phyloP scores from a whole-genome alignment of 2,329 filamentous ascomycete genomes.

The Tolypocladium album region DNA sequence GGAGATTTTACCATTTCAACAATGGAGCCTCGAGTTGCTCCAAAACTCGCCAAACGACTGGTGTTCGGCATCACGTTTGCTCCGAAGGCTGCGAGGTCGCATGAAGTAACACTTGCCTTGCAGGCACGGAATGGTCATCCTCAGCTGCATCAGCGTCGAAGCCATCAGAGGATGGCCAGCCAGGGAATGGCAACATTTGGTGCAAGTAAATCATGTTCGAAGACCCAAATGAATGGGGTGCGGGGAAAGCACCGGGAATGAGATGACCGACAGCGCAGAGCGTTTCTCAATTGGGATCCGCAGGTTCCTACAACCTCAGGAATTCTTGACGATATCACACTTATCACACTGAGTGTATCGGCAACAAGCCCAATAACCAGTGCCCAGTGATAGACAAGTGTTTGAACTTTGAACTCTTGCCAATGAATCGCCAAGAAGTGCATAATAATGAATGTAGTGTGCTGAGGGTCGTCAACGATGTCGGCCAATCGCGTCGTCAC shows the following conservation, averaged over 20 bases:
- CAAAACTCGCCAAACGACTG: not conserved
- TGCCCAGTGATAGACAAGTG: not conserved
- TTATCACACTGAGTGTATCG: not conserved
- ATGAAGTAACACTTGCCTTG: not conserved
- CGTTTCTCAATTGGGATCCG: not conserved
- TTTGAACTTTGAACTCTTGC: too few relatives aligned
- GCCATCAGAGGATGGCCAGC: not conserved
- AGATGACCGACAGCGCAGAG: not conserved
- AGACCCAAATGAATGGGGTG: not conserved
- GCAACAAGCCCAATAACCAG: not conserved
- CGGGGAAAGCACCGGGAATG: not conserved
- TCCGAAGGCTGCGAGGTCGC: not conserved
- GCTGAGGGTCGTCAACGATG: not conserved
- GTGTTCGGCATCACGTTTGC: not conserved
- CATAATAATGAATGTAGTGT: not conserved
- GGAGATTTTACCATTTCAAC: not conserved
- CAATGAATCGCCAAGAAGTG: not conserved
- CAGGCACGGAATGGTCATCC: not conserved
- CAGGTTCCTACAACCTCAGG: not conserved
- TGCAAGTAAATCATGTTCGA: not conserved
- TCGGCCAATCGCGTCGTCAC: constrained; percentile 3
- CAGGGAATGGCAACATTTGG: not conserved
- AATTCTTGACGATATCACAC: not conserved
- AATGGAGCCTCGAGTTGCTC: not conserved
- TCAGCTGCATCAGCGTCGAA: not conserved